Evolutionary conservation across 345 rosid species (phyloP), one percentile per base, ranked within the genome.

Genomic region (Heritiera fomes): DNA sequence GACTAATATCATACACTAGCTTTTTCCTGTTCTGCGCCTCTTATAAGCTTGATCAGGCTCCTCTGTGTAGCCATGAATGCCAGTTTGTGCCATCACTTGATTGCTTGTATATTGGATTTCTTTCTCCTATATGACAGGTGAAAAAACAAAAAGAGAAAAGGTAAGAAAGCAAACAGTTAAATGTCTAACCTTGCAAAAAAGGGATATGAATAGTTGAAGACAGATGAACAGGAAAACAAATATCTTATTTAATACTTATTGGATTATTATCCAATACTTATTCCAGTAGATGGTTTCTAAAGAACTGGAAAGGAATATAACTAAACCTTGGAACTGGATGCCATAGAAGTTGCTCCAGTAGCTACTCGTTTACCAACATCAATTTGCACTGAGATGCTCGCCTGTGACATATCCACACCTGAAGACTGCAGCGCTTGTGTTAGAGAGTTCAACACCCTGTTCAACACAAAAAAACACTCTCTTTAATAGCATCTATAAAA

Each of bases 371-470:
- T 93, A 56, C 87, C 81, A 47, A 91, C 90, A 83, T 87, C 90
- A 81, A 93, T 82, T 77, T 91, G 86, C 81, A 93, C 97, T 11
- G 91, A 85, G 80, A 93, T 85, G 82, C 61, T 84, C 53, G 98
- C 83, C 81, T 83, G 90, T 45, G 93, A 84, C 81, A 92, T 62
- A 75, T 94, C 89, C 83, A 94, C 93, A 60, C 97, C 94, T 3
- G 92, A 88, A 43, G 91, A 88, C 62, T 75, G 89, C 80, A 94
- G 85, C n/a, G 87, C 88, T 82, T 86, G 86, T 56, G 89, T 90
- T 83, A 94, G 78, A 63, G 79, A 81, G 68, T 83, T 76, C 80
- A 85, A 81, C 74, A 94, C 75, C 90, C 98, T 92, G 91, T 64
- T 71, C 52, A 78, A 81, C 73, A 81, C 61, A 23, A 80, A 74